Evolutionary conservation across 139 green algal species (phyloP), one percentile per base, ranked within the genome.

Genomic region (Picochlorum sp.): DNA sequence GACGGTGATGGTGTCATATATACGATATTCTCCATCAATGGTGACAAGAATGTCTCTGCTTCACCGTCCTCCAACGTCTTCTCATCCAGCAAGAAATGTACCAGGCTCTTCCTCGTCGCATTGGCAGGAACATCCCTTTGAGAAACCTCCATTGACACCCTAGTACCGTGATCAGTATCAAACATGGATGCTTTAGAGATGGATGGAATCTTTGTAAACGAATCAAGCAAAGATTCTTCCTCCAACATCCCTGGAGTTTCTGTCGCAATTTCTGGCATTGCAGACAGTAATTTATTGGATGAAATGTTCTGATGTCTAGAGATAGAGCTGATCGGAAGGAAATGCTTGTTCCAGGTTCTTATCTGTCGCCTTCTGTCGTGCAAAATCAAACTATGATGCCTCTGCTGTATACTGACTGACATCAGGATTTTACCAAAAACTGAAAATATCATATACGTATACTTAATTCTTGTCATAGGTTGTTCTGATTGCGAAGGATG

Each of bases 71-170:
- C 41, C 37, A 68, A 34, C 7, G 13, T 24, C 20, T 58, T 59
- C 26, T 78, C 71, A 65, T 69, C 20, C 58, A 84, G 14, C 49
- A 69, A 28, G 58, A 77, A 50, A 26, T 46, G 56, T 2, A 49
- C 44, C n/a, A 82, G 37, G 68, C 80, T 86, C 49, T 75, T 74
- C 16, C 86, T 82, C 73, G 86, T 76, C 15, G 54, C 50, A 68
- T 95, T 95, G 50, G 58, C 70, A 0, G 83, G 64, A n/a, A 95
- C 63, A 67, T 95, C 85, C 62, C 84, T 84, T 79, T 95, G 88
- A n/a, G 64, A 66, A 47, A 66, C 51, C 44, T 76, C 50, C 4
- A 86, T 70, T 64, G 63, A 68, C 3, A 84, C 3, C 5, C 28
- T 56, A 26, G 64, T 62, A 44, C 34, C 57, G 14, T 37, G 45